Percentiles rank a stretch among this genome's conserved stretches.
phyloP scores from a whole-genome alignment of 2,329 filamentous ascomycete species.

The Chrysoporthe austroafricana region DNA sequence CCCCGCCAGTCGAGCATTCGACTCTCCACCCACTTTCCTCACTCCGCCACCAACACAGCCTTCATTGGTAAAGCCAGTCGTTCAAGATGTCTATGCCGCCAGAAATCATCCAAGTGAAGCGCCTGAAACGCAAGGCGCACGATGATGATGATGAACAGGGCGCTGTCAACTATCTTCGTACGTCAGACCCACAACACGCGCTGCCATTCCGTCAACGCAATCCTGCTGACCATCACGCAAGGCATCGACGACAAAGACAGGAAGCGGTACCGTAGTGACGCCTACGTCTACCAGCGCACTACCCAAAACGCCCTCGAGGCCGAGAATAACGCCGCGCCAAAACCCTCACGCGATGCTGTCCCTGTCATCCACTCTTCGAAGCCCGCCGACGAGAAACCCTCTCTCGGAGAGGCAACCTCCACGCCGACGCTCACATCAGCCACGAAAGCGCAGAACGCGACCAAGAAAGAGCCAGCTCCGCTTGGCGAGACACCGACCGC shows the following conservation, averaged over 20 bases:
- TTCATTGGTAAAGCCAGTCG: background rate
- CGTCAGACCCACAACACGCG: conserved; percentile 33
- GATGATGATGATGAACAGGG: conserved; percentile 53
- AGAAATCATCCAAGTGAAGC: conserved; percentile 62
- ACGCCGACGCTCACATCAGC: background rate
- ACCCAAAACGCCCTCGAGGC: conserved; percentile 36
- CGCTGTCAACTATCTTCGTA: conserved; percentile 61
- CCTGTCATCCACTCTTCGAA: conserved; percentile 56
- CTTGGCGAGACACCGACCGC: conserved; percentile 9
- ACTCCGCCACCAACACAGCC: background rate
- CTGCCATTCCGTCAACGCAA: conserved; percentile 18
- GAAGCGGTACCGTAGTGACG: conserved; percentile 57
- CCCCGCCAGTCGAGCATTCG: background rate
- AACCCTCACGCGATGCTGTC: conserved; percentile 31
- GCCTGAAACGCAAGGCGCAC: conserved; percentile 53
- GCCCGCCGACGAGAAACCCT: conserved; percentile 41
- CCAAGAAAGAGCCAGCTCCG: background rate
- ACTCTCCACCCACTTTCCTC: background rate
- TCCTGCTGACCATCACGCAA: conserved; percentile 33
- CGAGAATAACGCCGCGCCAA: conserved; percentile 36
- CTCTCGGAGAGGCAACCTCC: conserved; percentile 32
- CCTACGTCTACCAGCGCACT: conserved; percentile 62
- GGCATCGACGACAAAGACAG: conserved; percentile 53
- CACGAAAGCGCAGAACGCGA: background rate
- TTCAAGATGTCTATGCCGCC: conserved; percentile 59